Conservation (phyloP, 345 rosid species). For the Citropsis articulata region DNA sequence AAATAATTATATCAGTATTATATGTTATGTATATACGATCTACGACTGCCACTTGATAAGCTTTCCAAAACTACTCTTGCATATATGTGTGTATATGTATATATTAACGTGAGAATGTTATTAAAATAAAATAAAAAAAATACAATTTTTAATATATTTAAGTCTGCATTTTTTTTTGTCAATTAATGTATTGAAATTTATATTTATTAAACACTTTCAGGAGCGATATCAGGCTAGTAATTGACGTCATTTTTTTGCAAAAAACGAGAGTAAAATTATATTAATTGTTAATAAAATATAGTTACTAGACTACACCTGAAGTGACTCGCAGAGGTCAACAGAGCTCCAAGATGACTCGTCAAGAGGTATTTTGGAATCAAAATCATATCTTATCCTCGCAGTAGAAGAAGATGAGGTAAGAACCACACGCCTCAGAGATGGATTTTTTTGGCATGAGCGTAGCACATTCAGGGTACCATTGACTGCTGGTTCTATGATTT, state of each 20-base stretch:
- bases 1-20: not conserved
- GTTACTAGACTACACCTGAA: constrained; percentile 36
- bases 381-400: constrained; percentile 61
- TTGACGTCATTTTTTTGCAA: too few species aligned
- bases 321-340: constrained; percentile 61
- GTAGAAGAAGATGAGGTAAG: constrained; percentile 90
- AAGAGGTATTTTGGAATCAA: constrained; percentile 56
- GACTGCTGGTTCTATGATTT: constrained; percentile 76
- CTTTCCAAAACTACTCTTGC: not conserved
- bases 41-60: not conserved
- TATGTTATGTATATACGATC: too few species aligned
- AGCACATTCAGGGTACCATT: constrained; percentile 83
- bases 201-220: too few species aligned
- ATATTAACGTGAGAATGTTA: too few species aligned
- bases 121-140: too few species aligned
- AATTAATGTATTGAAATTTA: too few species aligned
- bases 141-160: too few species aligned
- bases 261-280: too few species aligned
- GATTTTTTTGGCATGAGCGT: constrained; percentile 71
- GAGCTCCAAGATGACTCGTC: constrained; percentile 96
- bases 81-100: too few species aligned
- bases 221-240: too few species aligned
- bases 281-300: too few species aligned
- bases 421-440: constrained; percentile 63
- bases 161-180: too few species aligned